Base-by-base conservation (phyloP, 805 yeast species). In the Lachancea sp. region DNA sequence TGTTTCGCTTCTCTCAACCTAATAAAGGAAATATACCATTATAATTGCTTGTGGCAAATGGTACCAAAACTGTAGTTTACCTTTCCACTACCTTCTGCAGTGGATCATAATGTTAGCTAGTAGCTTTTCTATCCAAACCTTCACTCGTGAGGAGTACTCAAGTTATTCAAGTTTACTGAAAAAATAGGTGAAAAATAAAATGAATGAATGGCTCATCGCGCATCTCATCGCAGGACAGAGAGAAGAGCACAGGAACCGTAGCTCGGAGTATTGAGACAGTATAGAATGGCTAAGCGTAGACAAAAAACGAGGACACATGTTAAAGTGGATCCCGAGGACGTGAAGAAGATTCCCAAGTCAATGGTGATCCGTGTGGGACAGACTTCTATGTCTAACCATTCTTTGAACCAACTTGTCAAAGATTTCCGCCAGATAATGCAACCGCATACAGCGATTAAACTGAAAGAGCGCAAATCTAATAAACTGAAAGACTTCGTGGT, bases 361-460 rank as follows among this genome's bases (percentile, higher is more conserved):
- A 89, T 92, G 96, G 97, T 92, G 40, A 73, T 92, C 48, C 78
- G 92, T 54, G 74, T 88, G 40, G 97, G 97, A 1, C 56, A 57
- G 29, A 56, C 63, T 3, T 60, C 66, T 2, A 45, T 61, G 42
- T 68, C 75, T 12, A 89, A 90, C 56, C 87, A 84, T 54, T 78
- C 95, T 2, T 67, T 92, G 48, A 72, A 83, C 30, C 95, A 87
- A 61, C 69, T 92, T 41, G 97, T 89, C 16, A 73, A 73, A 45
- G 98, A 92, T 62, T 78, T 89, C 62, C 76, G 98, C 58, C 75
- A 75, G 45, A 77, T 88, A 48, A 88, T 92, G 96, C 92, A 87
- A 59, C 98, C 98, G 11, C 95, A 90, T 56, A 92, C 98, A 2
- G 97, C 97, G 9, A 78, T 87, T 54, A 83, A 78, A 50, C 71